These are phyloP conservation scores for Cynanchum wilfordii DNA, from an alignment of 257 asterid species.

Conservation along the genomic window DNA sequence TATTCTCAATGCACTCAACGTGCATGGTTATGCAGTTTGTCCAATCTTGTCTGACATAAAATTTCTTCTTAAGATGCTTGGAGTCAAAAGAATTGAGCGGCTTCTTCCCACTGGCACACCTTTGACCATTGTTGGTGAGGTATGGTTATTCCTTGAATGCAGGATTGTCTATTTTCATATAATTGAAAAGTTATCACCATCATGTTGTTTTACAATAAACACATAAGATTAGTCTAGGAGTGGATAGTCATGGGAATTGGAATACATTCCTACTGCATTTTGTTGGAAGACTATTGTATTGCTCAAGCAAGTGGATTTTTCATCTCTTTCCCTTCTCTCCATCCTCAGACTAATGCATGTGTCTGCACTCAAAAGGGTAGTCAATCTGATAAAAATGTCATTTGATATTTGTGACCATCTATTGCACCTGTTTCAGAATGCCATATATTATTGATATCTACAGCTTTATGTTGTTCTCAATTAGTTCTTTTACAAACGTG, in stretches of 20 bases:
- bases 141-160: slow-evolving; percentile 29
- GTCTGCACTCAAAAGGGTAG: background rate
- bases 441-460: background rate
- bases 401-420: background rate
- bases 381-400: background rate
- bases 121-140: slow-evolving; percentile 98
- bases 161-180: background rate
- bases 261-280: background rate
- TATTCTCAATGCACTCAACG: background rate
- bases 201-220: background rate
- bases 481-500: background rate
- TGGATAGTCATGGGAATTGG: background rate
- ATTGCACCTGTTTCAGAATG: background rate
- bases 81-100: slow-evolving; percentile 96
- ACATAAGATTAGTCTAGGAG: background rate
- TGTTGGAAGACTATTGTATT: background rate
- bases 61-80: slow-evolving; percentile 68
- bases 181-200: background rate
- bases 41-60: slow-evolving; percentile 16
- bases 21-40: slow-evolving; percentile 7
- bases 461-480: background rate
- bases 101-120: slow-evolving; percentile 95
- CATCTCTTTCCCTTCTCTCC: background rate
- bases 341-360: background rate
- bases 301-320: background rate